phyloP scores from a whole-genome alignment of 345 rosid genomes.

The Sapria himalayana region DNA sequence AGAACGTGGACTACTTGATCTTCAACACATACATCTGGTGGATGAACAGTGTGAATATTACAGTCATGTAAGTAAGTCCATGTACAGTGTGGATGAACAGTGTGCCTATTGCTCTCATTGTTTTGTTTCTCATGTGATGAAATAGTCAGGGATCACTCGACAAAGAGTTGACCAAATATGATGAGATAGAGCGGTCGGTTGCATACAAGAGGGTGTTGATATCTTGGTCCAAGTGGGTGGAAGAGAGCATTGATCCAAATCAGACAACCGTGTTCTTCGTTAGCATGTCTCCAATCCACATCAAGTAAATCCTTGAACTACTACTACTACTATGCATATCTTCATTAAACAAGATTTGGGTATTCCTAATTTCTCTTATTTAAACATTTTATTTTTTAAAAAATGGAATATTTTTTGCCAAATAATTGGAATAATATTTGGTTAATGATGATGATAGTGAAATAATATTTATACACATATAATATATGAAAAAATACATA shows the following conservation, averaged over 20 bases:
- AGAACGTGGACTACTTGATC: conserved; percentile 42
- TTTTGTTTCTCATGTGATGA: conserved; percentile 16
- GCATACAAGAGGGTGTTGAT: conserved; percentile 53
- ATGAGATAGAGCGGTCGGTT: conserved; percentile 33
- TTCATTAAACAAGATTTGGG: no score
- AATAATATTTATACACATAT: no score
- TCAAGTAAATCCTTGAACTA: no score
- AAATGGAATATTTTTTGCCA: not conserved
- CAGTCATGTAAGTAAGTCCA: conserved; percentile 54
- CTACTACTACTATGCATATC: no score
- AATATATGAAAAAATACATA: no score
- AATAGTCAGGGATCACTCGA: conserved; percentile 70
- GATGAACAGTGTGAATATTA: conserved; percentile 49
- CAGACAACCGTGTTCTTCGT: conserved; percentile 64
- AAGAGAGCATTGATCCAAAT: conserved; percentile 53
- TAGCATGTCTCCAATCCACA: conserved; percentile 74
- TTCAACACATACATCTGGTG: conserved; percentile 91
- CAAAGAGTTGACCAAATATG: conserved; percentile 52
- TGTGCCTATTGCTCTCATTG: not conserved
- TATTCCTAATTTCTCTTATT: not conserved
- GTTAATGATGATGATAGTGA: not conserved
- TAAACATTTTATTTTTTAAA: no score
- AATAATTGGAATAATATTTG: not conserved
- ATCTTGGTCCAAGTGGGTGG: conserved; percentile 94
- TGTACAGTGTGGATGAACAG: no score